A percentile compares a stretch with the other conserved stretches of the same genome.
Evolutionary conservation across 257 asterid species (phyloP).

Genomic region (Coffea canephora): DNA sequence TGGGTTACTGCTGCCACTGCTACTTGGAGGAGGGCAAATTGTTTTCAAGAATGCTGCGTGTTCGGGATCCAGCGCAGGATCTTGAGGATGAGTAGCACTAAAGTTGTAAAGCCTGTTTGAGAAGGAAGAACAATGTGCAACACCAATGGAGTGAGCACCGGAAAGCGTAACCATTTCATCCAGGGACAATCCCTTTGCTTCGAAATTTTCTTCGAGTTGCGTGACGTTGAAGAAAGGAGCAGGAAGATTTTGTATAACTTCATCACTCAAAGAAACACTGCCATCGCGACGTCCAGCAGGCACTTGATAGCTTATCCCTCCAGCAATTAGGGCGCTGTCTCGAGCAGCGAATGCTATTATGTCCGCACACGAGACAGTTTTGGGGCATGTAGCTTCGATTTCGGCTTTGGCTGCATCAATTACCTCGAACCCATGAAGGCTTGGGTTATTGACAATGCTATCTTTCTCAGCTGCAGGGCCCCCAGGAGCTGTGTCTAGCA

Average conservation of each 20-base stretch:
- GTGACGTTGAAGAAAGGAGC: constrained; percentile 48
- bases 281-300: constrained; percentile 67
- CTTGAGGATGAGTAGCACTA: constrained; percentile 14
- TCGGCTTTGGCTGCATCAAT: constrained; percentile 54
- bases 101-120: constrained; percentile 43
- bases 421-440: constrained; percentile 57
- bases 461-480: constrained; percentile 41
- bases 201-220: constrained; percentile 36
- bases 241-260: constrained; percentile 40
- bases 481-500: constrained; percentile 42
- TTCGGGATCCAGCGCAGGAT: constrained; percentile 34
- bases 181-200: constrained; percentile 48
- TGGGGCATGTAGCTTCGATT: constrained; percentile 47
- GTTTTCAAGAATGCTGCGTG: constrained; percentile 34
- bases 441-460: constrained; percentile 38
- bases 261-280: constrained; percentile 29
- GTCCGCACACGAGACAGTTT: constrained; percentile 59
- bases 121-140: constrained; percentile 40
- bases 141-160: constrained; percentile 63
- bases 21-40: constrained; percentile 47
- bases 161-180: constrained; percentile 76
- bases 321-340: constrained; percentile 44
- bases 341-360: constrained; percentile 66
- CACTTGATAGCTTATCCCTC: constrained; percentile 40
- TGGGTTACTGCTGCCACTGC: constrained; percentile 20